Conservation (phyloP, 257 asterid species). For the Leptodermis oblonga region DNA sequence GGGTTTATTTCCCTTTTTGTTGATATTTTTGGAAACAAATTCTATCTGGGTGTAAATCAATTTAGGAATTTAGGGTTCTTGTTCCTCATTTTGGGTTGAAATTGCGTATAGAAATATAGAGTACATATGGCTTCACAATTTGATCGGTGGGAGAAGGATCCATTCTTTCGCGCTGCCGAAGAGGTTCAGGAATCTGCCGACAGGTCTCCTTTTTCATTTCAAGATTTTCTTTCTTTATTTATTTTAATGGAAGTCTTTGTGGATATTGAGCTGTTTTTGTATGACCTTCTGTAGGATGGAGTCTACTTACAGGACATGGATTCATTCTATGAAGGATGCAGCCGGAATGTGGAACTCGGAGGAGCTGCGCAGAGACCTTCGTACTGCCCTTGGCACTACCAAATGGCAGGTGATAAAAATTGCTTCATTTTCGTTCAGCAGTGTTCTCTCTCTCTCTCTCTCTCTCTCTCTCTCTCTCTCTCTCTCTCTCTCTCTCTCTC, state of each 20-base stretch:
- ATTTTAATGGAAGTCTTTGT: background rate
- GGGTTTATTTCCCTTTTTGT: slow-evolving; percentile 4
- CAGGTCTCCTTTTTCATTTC: slow-evolving; percentile 36
- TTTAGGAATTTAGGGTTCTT: background rate
- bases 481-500: too few species aligned
- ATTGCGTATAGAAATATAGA: slow-evolving; percentile 6
- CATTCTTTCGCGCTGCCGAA: slow-evolving; percentile 87
- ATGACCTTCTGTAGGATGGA: slow-evolving; percentile 67
- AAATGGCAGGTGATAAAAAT: slow-evolving; percentile 72
- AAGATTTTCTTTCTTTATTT: background rate
- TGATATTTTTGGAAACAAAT: background rate
- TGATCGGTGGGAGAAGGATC: slow-evolving; percentile 95
- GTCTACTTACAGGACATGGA: slow-evolving; percentile 84
- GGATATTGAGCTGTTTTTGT: background rate
- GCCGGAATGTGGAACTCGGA: slow-evolving; percentile 60
- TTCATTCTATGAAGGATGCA: slow-evolving; percentile 61
- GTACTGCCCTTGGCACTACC: slow-evolving; percentile 75
- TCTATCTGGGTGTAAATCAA: background rate
- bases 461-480: too few species aligned
- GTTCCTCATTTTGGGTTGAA: background rate
- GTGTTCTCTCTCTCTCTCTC: too few species aligned
- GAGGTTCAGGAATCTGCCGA: slow-evolving; percentile 97
- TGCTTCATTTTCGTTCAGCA: background rate
- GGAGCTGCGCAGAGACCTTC: slow-evolving; percentile 74
- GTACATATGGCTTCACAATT: slow-evolving; percentile 60